These are phyloP conservation scores for Cyberlindnera samutprakarnensis DNA, from an alignment of 805 yeast species.

Conservation along the genomic window DNA sequence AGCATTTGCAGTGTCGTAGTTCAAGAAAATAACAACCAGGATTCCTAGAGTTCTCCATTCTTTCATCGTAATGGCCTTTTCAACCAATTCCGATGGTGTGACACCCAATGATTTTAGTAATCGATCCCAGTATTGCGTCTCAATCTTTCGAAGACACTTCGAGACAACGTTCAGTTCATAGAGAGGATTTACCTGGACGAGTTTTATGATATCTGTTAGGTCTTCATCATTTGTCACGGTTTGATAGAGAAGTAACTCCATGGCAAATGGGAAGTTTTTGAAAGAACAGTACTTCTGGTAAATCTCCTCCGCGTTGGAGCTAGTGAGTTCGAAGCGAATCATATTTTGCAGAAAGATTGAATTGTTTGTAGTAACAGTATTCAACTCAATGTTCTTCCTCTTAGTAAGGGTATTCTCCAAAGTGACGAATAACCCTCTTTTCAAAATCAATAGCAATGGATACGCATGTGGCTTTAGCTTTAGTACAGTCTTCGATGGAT, in stretches of 20 bases:
- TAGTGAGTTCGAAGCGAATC: conserved; percentile 34
- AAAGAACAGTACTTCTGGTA: conserved; percentile 25
- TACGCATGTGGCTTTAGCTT: conserved; percentile 24
- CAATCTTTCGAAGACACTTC: conserved; percentile 46
- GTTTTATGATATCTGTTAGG: conserved; percentile 9
- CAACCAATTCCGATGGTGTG: conserved; percentile 36
- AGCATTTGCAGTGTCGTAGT: conserved; percentile 19
- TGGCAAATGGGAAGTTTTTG: conserved; percentile 32
- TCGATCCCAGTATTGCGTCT: conserved; percentile 37
- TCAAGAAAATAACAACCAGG: conserved; percentile 38
- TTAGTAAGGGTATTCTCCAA: conserved; percentile 28
- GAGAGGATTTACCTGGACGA: conserved; percentile 18
- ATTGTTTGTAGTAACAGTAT: conserved; percentile 28
- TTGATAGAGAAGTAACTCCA: conserved; percentile 39
- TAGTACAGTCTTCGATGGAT: conserved; percentile 16
- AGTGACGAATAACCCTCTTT: conserved; percentile 33
- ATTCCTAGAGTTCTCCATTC: conserved; percentile 41
- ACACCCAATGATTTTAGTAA: conserved; percentile 31
- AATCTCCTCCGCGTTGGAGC: conserved; percentile 3
- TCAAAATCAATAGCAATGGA: conserved; percentile 19
- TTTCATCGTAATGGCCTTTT: conserved; percentile 29
- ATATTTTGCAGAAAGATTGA: conserved; percentile 39
- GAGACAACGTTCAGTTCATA: conserved; percentile 29
- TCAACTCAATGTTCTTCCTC: conserved; percentile 24
- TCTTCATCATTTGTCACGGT: conserved; percentile 17